These are phyloP conservation scores for Neonothopanus nambi DNA, from an alignment of 1,284 basidiomycete species.

Conservation along the genomic window DNA sequence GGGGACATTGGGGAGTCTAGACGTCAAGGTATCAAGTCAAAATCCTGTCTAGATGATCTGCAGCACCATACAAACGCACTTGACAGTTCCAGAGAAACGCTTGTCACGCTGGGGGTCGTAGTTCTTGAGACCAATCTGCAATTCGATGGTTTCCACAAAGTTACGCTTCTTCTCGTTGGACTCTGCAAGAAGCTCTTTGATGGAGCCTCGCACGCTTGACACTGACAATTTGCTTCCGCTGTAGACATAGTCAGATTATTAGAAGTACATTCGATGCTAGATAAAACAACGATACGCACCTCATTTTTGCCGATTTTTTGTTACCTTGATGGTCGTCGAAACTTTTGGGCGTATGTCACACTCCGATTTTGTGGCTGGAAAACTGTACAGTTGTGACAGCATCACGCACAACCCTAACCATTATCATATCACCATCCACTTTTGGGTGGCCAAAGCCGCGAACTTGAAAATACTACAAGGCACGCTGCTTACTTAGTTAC, in stretches of 20 bases:
- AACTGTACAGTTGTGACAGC: too few relatives aligned
- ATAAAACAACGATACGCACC: neutral
- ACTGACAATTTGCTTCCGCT: slow-evolving; percentile 81
- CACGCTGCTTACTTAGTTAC: too few relatives aligned
- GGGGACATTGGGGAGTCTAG: slow-evolving; percentile 91
- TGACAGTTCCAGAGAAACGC: slow-evolving; percentile 97
- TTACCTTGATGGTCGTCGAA: neutral
- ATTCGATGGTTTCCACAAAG: slow-evolving; percentile 92
- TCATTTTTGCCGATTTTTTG: slow-evolving; percentile 5
- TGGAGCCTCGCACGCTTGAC: slow-evolving; percentile 97
- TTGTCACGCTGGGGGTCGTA: slow-evolving; percentile 96
- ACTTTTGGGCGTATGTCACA: too few relatives aligned
- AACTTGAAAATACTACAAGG: too few relatives aligned
- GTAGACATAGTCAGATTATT: neutral
- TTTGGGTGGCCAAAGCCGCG: too few relatives aligned
- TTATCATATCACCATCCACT: too few relatives aligned
- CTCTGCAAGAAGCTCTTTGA: slow-evolving; percentile 81
- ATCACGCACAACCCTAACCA: too few relatives aligned
- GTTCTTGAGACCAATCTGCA: slow-evolving; percentile 98
- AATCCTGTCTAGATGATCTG: neutral
- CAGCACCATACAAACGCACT: slow-evolving; percentile 46
- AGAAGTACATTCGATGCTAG: neutral
- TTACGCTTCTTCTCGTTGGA: slow-evolving; percentile 85
- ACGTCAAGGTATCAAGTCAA: slow-evolving; percentile 4
- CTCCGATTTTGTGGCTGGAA: too few relatives aligned